Base-by-base conservation (phyloP, 169 alveolate genomes). In the Babesia bovis region DNA sequence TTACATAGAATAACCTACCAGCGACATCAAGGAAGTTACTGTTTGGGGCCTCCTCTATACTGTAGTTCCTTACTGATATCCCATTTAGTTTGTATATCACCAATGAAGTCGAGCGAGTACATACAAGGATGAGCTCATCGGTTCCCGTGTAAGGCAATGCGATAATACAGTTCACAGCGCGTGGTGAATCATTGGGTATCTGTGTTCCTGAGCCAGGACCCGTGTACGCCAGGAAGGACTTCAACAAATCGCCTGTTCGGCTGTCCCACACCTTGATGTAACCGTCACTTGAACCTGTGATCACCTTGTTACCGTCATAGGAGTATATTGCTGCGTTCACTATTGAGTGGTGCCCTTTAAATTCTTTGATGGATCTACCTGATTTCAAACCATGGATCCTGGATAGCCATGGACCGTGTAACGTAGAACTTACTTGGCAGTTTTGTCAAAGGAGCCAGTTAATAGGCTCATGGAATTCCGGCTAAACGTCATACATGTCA, bases 391-490 rank as follows among this genome's bases (percentile, higher is more conserved):
- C 93, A 42, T 77, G 85, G 23, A 88, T 56, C 78, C 90, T 88
- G 40, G 33, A 47, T 47, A 17, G 19, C 12, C 32, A 12, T 17
- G 32, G 32, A 38, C 26, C 30, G 7, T 1, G 2, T 3, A 26
- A 13, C 51, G 23, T 38, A 35, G 32, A 40, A 35, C 87, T 10
- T 44, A 83, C 92, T 83, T 63, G 25, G 90, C 95, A 32, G 90
- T 69, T 26, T 66, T 57, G 82, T 90, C 94, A 50, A 87, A 91
- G 3, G 95, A 91, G 13, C 91, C 93, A 32, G 95, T 90, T 49
- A 92, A 73, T 33, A 92, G 69, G 66, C 75, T 89, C 38, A 92
- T 76, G 44, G 87, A 85, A 53, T 92, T 94, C 33, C 83, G 82
- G 66, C 90, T 85, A 85, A 91, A 92, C 44, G 83, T 59, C 47